Conservation (phyloP, 2,329 filamentous ascomycete genomes). For the Neonectria faginata region DNA sequence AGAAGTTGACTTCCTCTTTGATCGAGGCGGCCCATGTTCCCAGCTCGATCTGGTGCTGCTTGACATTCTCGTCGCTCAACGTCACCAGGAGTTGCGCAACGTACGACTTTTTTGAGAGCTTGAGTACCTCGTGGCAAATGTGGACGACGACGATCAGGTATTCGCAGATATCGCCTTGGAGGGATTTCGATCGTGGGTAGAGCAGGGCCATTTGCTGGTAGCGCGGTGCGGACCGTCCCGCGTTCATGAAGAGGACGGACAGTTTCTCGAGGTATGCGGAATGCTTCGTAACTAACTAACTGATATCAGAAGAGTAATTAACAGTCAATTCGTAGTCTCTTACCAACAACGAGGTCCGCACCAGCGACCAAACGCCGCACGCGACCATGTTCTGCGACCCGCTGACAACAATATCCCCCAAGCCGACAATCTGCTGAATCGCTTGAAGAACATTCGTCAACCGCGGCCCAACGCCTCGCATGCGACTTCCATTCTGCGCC, state of each 20-base stretch:
- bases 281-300: conserved; percentile 47
- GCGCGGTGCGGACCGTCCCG: conserved; percentile 55
- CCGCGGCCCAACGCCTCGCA: conserved; percentile 54
- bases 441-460: conserved; percentile 55
- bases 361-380: conserved; percentile 58
- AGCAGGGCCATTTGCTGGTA: conserved; percentile 54
- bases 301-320: background rate
- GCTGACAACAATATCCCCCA: conserved; percentile 52
- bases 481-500: conserved; percentile 31
- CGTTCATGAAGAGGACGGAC: conserved; percentile 55
- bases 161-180: conserved; percentile 53
- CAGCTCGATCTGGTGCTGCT: conserved; percentile 50
- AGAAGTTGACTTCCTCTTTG: conserved; percentile 45
- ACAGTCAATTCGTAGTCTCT: conserved; percentile 18
- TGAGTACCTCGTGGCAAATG: conserved; percentile 53
- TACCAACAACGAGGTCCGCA: conserved; percentile 57
- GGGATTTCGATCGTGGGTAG: conserved; percentile 52
- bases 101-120: conserved; percentile 48
- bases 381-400: conserved; percentile 59
- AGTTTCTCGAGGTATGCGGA: conserved; percentile 54
- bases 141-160: conserved; percentile 56
- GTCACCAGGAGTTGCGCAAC: conserved; percentile 48
- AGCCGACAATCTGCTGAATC: conserved; percentile 56
- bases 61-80: conserved; percentile 49
- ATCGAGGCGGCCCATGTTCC: conserved; percentile 51